These are phyloP conservation scores for Eremothecium coryli DNA, from an alignment of 1,139 yeast species.

Conservation along the genomic window DNA sequence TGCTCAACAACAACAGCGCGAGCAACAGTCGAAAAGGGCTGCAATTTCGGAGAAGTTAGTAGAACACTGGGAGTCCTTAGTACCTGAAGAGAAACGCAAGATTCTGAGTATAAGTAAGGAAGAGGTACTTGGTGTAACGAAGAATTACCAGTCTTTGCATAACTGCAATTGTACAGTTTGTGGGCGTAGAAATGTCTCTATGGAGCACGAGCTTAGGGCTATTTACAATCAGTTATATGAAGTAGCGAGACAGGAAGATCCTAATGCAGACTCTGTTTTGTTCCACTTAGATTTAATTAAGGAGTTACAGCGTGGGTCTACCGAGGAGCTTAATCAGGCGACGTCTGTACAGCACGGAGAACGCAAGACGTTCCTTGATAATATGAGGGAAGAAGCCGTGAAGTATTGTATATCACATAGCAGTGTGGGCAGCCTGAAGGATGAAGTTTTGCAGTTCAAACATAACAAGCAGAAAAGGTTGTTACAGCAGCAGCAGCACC, in stretches of 20 bases:
- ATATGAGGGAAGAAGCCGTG: conserved; percentile 18
- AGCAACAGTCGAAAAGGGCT: conserved; percentile 7
- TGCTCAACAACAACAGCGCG: conserved; percentile 2
- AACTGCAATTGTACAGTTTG: conserved; percentile 71
- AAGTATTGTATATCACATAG: conserved; percentile 22
- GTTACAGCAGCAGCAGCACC: conserved; percentile 5
- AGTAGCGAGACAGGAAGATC: conserved; percentile 26
- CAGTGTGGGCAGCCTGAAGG: conserved; percentile 23
- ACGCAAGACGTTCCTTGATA: conserved; percentile 8
- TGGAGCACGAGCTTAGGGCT: conserved; percentile 72
- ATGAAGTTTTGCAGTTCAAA: conserved; percentile 29
- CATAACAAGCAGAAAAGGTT: conserved; percentile 20
- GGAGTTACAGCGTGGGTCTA: conserved; percentile 25
- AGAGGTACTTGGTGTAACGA: conserved; percentile 57
- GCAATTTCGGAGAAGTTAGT: conserved; percentile 17
- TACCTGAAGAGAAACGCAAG: conserved; percentile 49
- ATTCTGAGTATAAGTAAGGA: conserved; percentile 62
- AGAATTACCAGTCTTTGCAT: conserved; percentile 44
- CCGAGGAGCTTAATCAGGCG: background rate
- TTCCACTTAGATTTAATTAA: conserved; percentile 30
- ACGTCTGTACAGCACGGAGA: background rate
- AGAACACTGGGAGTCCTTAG: conserved; percentile 58
- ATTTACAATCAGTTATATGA: conserved; percentile 47
- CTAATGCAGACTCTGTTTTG: conserved; percentile 28
- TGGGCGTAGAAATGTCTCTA: conserved; percentile 62